phyloP scores from a whole-genome alignment of 352 stramenopile genomes.

The Globisporangium camurandrum region DNA sequence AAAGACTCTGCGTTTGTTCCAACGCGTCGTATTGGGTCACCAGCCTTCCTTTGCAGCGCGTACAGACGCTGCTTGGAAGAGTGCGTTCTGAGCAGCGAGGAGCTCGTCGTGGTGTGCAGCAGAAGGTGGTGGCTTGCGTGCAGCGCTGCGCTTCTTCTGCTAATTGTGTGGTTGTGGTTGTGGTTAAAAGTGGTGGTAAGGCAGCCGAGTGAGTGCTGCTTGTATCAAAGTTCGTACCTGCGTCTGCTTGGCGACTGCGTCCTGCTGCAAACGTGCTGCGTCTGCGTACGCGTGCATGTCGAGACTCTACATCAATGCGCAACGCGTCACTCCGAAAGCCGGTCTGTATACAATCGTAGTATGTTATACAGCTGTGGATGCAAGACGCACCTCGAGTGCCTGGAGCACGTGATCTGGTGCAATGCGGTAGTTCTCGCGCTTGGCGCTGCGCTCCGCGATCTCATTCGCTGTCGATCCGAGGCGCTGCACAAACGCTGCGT shows the following conservation, averaged over 20 bases:
- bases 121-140: constrained; percentile 22
- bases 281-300: constrained; percentile 1
- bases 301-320: too few relatives aligned
- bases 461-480: constrained; percentile 44
- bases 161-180: constrained; percentile 12
- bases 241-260: constrained; percentile 1
- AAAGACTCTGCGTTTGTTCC: neutral
- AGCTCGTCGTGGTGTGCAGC: constrained; percentile 47
- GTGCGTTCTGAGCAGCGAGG: constrained; percentile 56
- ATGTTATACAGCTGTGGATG: neutral
- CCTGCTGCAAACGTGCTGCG: constrained; percentile 1
- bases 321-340: too few relatives aligned
- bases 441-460: constrained; percentile 34
- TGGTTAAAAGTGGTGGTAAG: too few relatives aligned
- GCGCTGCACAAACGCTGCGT: constrained; percentile 38
- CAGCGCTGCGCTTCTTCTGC: constrained; percentile 36
- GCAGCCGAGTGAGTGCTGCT: too few relatives aligned
- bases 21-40: constrained; percentile 13
- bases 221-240: neutral
- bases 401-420: constrained; percentile 42
- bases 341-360: constrained; percentile 3
- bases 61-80: constrained; percentile 62
- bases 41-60: constrained; percentile 59
- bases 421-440: constrained; percentile 69
- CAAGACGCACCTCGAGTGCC: constrained; percentile 34